These are phyloP conservation scores for Arctium minus DNA, from an alignment of 129 eudicot species.

Conservation along the genomic window DNA sequence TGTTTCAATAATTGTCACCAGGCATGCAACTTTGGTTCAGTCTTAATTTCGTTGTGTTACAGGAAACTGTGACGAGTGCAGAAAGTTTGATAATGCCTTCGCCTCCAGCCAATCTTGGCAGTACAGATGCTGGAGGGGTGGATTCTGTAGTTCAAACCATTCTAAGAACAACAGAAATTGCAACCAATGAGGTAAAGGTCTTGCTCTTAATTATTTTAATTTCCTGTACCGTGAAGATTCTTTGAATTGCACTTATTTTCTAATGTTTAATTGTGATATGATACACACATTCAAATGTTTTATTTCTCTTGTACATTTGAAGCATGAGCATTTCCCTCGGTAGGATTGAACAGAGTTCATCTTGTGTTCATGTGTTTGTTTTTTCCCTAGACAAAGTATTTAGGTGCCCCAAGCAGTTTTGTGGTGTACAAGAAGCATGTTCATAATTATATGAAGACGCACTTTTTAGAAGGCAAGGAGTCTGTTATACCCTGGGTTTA, in stretches of 20 bases:
- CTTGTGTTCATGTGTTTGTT: neutral
- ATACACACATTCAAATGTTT: neutral
- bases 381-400: neutral
- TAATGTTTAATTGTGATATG: neutral
- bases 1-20: neutral
- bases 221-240: neutral
- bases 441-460: neutral
- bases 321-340: neutral
- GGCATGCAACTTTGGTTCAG: neutral
- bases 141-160: neutral
- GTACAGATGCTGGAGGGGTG: neutral
- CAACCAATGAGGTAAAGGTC: neutral
- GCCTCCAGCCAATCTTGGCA: neutral
- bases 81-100: neutral
- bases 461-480: neutral
- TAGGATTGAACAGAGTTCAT: neutral
- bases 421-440: neutral
- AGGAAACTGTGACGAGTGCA: neutral
- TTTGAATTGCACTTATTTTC: neutral
- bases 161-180: neutral
- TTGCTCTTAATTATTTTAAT: too few species aligned
- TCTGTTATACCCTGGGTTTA: too few species aligned
- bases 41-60: constrained; percentile 3
- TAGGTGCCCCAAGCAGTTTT: neutral
- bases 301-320: neutral